Conservation (phyloP, 345 rosid genomes). For the Punica granatum region DNA sequence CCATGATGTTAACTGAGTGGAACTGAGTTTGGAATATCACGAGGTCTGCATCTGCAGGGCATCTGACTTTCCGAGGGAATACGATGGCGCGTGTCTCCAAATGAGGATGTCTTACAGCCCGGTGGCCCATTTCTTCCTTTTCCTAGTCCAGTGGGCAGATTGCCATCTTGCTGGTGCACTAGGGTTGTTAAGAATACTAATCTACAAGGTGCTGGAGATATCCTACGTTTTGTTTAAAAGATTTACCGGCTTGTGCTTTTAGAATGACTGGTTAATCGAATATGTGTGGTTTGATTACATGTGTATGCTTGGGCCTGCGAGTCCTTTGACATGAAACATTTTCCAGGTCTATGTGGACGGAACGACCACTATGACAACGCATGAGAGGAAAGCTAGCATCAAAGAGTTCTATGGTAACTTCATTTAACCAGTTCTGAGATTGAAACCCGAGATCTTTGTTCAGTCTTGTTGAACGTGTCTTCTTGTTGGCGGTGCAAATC, state of each 20-base stretch:
- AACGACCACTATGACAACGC: conserved; percentile 17
- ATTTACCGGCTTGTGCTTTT: not conserved
- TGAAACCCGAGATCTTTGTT: not conserved
- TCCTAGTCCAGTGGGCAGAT: conserved; percentile 22
- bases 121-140: conserved; percentile 16
- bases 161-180: conserved; percentile 21
- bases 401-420: conserved; percentile 20
- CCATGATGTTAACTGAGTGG: not conserved
- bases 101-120: conserved; percentile 19
- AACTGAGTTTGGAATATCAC: not conserved
- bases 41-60: conserved; percentile 13
- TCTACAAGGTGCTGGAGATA: conserved; percentile 10
- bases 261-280: not conserved
- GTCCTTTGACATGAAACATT: not conserved
- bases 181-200: conserved; percentile 17
- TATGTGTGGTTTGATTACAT: not conserved
- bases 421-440: not conserved
- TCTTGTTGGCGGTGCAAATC: not conserved
- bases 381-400: conserved; percentile 19
- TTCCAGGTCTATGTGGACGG: conserved; percentile 18
- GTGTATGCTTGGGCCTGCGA: not conserved
- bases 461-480: not conserved
- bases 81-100: conserved; percentile 16
- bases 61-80: conserved; percentile 14
- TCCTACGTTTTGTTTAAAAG: not conserved